These are phyloP conservation scores for Elaphomyces granulatus DNA, from an alignment of 495 filamentous ascomycete species.

Conservation along the genomic window DNA sequence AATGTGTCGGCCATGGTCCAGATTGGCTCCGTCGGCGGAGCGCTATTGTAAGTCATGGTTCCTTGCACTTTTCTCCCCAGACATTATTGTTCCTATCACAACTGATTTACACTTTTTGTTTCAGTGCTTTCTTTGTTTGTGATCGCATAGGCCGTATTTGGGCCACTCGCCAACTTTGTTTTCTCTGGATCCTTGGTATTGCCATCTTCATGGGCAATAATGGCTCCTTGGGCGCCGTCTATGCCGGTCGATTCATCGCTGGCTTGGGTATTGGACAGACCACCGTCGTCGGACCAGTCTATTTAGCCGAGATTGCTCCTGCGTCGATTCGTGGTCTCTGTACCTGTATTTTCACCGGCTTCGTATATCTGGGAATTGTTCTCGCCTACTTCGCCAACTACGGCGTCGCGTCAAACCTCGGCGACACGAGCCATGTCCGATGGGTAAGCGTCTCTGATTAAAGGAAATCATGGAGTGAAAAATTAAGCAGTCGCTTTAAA, in stretches of 20 bases:
- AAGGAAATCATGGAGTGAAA: too few relatives aligned
- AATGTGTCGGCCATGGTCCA: constrained; percentile 64
- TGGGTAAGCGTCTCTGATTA: constrained; percentile 37
- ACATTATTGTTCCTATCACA: not conserved
- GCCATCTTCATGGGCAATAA: constrained; percentile 51
- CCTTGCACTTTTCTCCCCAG: not conserved
- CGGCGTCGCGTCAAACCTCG: constrained; percentile 42
- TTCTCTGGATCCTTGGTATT: constrained; percentile 53
- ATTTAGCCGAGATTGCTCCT: constrained; percentile 41
- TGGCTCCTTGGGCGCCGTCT: constrained; percentile 46
- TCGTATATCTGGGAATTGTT: constrained; percentile 35
- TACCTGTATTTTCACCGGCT: constrained; percentile 50
- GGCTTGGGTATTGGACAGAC: constrained; percentile 56
- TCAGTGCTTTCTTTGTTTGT: constrained; percentile 46
- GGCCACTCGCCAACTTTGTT: constrained; percentile 52
- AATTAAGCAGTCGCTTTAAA: too few relatives aligned
- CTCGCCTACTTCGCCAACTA: constrained; percentile 39
- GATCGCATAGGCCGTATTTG: constrained; percentile 55
- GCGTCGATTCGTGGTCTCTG: constrained; percentile 51
- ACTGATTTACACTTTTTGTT: not conserved
- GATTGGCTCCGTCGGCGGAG: constrained; percentile 50
- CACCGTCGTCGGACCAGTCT: constrained; percentile 45
- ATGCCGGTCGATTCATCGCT: constrained; percentile 52
- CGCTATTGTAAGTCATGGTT: constrained; percentile 35
- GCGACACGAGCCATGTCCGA: constrained; percentile 39